Percentiles rank a stretch among this genome's conserved stretches.
phyloP scores from a whole-genome alignment of 225 moss, liverwort and hornwort species.

The Physcomitrellopsis africana region DNA sequence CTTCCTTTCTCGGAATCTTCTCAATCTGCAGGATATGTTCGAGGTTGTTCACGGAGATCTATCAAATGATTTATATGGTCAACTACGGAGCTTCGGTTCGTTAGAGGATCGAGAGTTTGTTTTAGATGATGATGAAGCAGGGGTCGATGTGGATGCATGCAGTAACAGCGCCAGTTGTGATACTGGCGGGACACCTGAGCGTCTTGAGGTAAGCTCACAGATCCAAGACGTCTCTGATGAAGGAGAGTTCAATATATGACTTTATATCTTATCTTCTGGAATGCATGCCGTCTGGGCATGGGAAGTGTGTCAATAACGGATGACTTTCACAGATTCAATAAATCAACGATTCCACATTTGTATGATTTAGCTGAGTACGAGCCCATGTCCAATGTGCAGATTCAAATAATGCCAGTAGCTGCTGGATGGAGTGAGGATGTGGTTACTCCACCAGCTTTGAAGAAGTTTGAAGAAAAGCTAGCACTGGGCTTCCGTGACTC shows the following conservation, averaged over 20 bases:
- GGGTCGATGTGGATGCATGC: constrained; percentile 24
- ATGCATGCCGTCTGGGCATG: too few species aligned
- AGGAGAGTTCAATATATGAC: too few species aligned
- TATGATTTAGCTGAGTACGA: background rate
- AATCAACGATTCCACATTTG: background rate
- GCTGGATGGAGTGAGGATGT: constrained; percentile 46
- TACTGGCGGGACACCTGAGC: constrained; percentile 21
- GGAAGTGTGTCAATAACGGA: too few species aligned
- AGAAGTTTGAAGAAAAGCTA: constrained; percentile 49
- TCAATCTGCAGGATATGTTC: constrained; percentile 50
- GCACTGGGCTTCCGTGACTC: constrained; percentile 34
- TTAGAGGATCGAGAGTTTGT: constrained; percentile 33
- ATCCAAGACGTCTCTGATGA: too few species aligned
- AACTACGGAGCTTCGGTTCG: constrained; percentile 37
- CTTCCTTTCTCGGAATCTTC: constrained; percentile 28
- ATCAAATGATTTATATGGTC: constrained; percentile 24
- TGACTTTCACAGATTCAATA: background rate
- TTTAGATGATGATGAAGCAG: constrained; percentile 30
- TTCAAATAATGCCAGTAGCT: constrained; percentile 39
- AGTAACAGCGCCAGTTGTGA: constrained; percentile 14
- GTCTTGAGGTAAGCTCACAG: constrained; percentile 29
- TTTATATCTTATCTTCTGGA: too few species aligned
- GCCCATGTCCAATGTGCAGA: constrained; percentile 14
- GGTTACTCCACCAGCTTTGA: constrained; percentile 49
- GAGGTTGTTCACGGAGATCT: constrained; percentile 38